Conservation (phyloP, 495 filamentous ascomycete genomes). For the Penicillium turbatum region DNA sequence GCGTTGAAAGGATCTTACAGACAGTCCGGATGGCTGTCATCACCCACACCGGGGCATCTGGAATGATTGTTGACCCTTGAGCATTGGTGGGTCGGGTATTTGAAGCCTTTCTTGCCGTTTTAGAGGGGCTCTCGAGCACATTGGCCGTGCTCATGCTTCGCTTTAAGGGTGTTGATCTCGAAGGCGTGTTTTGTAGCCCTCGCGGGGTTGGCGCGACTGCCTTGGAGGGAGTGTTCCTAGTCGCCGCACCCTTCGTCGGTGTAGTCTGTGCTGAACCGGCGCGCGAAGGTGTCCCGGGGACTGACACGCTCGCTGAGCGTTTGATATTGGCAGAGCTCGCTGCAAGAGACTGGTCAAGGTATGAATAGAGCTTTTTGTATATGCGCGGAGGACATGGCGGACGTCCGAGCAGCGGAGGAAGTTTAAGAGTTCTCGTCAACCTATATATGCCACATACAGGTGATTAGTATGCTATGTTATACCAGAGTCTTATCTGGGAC, state of each 20-base stretch:
- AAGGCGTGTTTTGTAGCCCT: conserved; percentile 41
- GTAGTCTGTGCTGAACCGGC: conserved; percentile 31
- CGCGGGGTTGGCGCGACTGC: conserved; percentile 25
- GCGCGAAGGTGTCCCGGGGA: conserved; percentile 28
- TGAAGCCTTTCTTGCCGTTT: conserved; percentile 19
- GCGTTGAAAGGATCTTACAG: conserved; percentile 57
- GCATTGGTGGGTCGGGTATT: conserved; percentile 19
- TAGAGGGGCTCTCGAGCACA: conserved; percentile 20
- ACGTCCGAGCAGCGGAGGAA: conserved; percentile 73
- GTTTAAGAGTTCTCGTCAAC: conserved; percentile 75
- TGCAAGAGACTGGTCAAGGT: conserved; percentile 70
- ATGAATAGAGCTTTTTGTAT: conserved; percentile 79
- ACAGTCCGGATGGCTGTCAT: conserved; percentile 62
- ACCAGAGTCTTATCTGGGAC: neutral
- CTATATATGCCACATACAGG: conserved; percentile 35
- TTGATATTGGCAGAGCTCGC: conserved; percentile 30
- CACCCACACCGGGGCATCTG: conserved; percentile 60
- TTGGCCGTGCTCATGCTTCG: conserved; percentile 23
- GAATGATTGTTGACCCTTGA: conserved; percentile 30
- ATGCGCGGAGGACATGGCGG: conserved; percentile 78
- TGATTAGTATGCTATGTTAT: conserved; percentile 8
- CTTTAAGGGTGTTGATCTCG: conserved; percentile 40
- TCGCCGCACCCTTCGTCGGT: conserved; percentile 27
- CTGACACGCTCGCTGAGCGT: conserved; percentile 28
- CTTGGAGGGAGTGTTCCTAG: conserved; percentile 34